These are phyloP conservation scores for Globisporangium carolinianum DNA, from an alignment of 352 stramenopile genomes.

Conservation along the genomic window DNA sequence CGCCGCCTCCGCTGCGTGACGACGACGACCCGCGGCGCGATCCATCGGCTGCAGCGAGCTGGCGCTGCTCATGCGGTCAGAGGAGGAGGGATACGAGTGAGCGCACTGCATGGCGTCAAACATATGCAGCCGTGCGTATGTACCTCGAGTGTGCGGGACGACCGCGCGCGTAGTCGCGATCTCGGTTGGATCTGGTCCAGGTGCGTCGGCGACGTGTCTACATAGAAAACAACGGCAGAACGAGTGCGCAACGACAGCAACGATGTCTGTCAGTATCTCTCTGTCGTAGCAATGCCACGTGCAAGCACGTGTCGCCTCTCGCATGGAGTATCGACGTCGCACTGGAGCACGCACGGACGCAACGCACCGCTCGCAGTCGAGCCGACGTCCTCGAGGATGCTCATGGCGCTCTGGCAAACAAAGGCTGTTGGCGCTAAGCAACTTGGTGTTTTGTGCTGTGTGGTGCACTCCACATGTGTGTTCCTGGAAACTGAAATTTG, in stretches of 20 bases:
- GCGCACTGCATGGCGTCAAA: background rate
- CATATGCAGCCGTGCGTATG: background rate
- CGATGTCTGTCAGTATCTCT: too few species aligned
- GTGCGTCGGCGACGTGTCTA: slow-evolving; percentile 15
- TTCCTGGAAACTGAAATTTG: background rate
- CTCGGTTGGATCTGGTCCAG: slow-evolving; percentile 9
- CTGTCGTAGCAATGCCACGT: background rate
- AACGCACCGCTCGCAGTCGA: slow-evolving; percentile 19
- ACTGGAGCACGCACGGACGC: background rate
- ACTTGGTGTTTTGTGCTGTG: background rate
- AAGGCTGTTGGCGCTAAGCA: too few species aligned
- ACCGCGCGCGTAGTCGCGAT: slow-evolving; percentile 14
- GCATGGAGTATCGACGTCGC: too few species aligned
- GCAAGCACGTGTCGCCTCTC: background rate
- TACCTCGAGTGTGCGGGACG: slow-evolving; percentile 14
- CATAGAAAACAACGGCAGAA: too few species aligned
- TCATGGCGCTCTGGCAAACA: slow-evolving; percentile 11
- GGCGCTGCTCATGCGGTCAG: background rate
- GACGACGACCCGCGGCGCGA: slow-evolving; percentile 2
- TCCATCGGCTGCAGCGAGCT: slow-evolving; percentile 15
- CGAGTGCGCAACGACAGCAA: too few species aligned
- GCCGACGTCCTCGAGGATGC: slow-evolving; percentile 23
- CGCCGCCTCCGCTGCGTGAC: slow-evolving; percentile 2
- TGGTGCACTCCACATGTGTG: background rate
- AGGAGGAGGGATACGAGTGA: too few species aligned